These are phyloP conservation scores for Phytophthora cactorum DNA, from an alignment of 352 stramenopile genomes.

Conservation along the genomic window DNA sequence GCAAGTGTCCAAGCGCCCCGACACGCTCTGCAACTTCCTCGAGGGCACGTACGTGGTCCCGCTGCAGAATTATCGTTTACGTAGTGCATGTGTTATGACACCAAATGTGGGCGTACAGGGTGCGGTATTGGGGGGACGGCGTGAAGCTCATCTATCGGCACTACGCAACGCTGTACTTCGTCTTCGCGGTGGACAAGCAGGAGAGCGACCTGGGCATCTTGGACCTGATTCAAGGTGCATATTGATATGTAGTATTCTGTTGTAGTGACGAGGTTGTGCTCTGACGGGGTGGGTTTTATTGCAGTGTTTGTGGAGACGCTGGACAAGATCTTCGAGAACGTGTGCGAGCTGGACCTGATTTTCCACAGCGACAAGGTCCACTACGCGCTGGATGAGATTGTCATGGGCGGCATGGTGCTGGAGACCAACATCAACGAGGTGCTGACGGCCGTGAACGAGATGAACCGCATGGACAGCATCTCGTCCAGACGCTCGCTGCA, in stretches of 20 bases:
- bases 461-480: constrained; percentile 93
- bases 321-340: constrained; percentile 99
- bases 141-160: constrained; percentile 99
- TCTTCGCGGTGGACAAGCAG: constrained; percentile 98
- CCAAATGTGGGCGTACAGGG: constrained; percentile 35
- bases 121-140: constrained; percentile 95
- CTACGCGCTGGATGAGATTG: constrained; percentile 99
- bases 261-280: background rate
- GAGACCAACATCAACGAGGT: constrained; percentile 99
- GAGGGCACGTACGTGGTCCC: constrained; percentile 90
- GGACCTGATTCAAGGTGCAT: constrained; percentile 97
- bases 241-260: background rate
- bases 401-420: constrained; percentile 99
- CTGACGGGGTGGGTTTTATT: background rate
- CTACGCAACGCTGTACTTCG: constrained; percentile 99
- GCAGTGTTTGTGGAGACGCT: constrained; percentile 95
- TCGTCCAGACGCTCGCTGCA: constrained; percentile 82
- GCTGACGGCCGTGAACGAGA: constrained; percentile 96
- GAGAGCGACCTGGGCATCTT: constrained; percentile 99
- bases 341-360: constrained; percentile 99
- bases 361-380: constrained; percentile 98
- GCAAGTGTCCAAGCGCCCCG: constrained; percentile 97
- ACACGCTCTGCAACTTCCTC: constrained; percentile 99
- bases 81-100: constrained; percentile 7
- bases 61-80: background rate